These are phyloP conservation scores for Amanita brunnescens DNA, from an alignment of 768 basidiomycete species.

Conservation along the genomic window DNA sequence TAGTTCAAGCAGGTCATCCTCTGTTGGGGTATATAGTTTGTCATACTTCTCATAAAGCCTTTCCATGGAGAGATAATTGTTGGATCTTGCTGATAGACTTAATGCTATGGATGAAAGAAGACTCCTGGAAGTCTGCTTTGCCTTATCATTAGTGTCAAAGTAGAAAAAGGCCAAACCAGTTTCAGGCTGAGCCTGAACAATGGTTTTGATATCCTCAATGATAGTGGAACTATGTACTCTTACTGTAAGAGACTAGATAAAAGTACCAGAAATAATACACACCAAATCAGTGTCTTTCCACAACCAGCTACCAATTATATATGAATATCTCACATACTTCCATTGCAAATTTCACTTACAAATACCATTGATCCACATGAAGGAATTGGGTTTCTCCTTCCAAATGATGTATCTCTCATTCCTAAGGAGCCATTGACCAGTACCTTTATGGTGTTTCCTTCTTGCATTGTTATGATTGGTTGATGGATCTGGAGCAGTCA, in stretches of 20 bases:
- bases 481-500: no score
- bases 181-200: background rate
- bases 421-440: no score
- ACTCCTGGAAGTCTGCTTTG: background rate
- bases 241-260: background rate
- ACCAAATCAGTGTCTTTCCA: conserved; percentile 9
- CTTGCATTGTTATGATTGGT: no score
- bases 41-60: background rate
- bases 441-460: no score
- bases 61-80: background rate
- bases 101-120: conserved; percentile 14
- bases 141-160: conserved; percentile 14
- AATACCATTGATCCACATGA: background rate
- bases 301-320: conserved; percentile 3
- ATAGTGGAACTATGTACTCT: background rate
- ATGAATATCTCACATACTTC: background rate
- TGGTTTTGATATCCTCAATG: background rate
- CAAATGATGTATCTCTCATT: no score
- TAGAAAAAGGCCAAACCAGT: conserved; percentile 15
- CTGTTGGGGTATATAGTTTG: background rate
- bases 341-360: background rate
- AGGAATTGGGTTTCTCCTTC: background rate
- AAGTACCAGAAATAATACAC: background rate
- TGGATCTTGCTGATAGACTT: conserved; percentile 10
- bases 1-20: background rate